Evolutionary conservation across 176 grass and related monocot species (phyloP).

Genomic region (Alopecurus myosuroides): DNA sequence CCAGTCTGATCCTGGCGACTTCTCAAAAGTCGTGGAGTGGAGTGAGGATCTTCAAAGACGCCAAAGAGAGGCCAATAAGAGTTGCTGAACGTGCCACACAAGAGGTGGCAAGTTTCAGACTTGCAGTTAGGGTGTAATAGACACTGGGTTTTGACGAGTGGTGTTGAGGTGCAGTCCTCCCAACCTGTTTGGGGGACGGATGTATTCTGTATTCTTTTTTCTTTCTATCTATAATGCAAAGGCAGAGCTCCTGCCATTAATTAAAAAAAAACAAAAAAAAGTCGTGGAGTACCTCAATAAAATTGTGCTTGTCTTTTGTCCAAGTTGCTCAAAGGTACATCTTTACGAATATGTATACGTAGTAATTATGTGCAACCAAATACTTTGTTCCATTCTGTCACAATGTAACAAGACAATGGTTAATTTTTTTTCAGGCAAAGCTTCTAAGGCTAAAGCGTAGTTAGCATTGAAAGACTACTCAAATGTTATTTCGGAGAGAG

Average conservation of each 20-base stretch:
- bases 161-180: too few relatives aligned
- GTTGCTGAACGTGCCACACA: too few relatives aligned
- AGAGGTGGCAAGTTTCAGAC: too few relatives aligned
- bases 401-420: neutral
- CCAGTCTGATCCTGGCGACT: conserved; percentile 72
- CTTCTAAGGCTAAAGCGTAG: conserved; percentile 84
- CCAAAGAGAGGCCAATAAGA: too few relatives aligned
- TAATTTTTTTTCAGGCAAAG: conserved; percentile 73
- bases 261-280: too few relatives aligned
- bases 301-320: conserved; percentile 91
- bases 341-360: neutral
- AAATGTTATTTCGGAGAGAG: conserved; percentile 78
- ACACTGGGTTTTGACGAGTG: too few relatives aligned
- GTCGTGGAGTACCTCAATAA: conserved; percentile 90
- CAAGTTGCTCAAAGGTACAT: conserved; percentile 78
- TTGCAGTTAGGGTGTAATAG: too few relatives aligned
- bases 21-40: conserved; percentile 80
- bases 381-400: neutral
- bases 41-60: too few relatives aligned
- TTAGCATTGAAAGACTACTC: conserved; percentile 85
- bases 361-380: neutral
- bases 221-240: too few relatives aligned
- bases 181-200: too few relatives aligned
- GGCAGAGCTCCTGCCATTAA: too few relatives aligned
- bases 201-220: too few relatives aligned